Evolutionary conservation across 2,329 filamentous ascomycete species (phyloP), one percentile per base, ranked within the genome.

Genomic region (Furcasterigmium sp.): DNA sequence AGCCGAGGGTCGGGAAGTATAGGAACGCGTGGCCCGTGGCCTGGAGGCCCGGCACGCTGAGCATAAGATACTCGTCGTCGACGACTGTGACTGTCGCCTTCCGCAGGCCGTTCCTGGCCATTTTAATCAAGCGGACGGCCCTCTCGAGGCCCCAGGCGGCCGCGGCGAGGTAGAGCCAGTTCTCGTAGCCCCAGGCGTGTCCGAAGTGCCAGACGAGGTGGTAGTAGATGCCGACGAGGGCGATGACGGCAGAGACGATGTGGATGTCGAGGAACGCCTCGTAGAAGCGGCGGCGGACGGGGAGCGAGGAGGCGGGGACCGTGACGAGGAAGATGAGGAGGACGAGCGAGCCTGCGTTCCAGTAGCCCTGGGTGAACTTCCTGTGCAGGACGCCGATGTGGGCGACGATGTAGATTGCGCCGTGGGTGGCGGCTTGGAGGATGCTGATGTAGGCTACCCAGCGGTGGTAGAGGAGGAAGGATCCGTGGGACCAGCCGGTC

Each of bases 1-100:
- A 64, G 28, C 53, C 49, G 11, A 66, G 44, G 0, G 58, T 57
- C 15, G 60, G 60, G 40, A 64, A 65, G 49, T 55, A 56, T 1
- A 66, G 53, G 44, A 65, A 67, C 1, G 56, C 61, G 23, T 61
- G 55, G 3, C 61, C 58, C 2, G 47, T 39, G 2, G 48, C 51
- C 3, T 51, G 51, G 2, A 52, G 45, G 1, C 50, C 47, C 2
- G 57, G 49, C 13, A 65, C 42, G 20, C 56, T 57, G 14, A 68
- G 47, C 4, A 57, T 53, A 15, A 64, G 39, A 28, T 48, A 46
- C 11, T 48, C 41, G 5, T 39, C 46, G 8, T 50, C 45, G 7
- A 53, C 40, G 9, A 18, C 19, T 7, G 35, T 42, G 2, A 53
- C 29, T 13, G 15, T 48, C 20, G 51, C 51, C 11, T 26, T 45